These are phyloP conservation scores for Stipa capillata DNA, from an alignment of 176 grass and related monocot species.

Conservation along the genomic window DNA sequence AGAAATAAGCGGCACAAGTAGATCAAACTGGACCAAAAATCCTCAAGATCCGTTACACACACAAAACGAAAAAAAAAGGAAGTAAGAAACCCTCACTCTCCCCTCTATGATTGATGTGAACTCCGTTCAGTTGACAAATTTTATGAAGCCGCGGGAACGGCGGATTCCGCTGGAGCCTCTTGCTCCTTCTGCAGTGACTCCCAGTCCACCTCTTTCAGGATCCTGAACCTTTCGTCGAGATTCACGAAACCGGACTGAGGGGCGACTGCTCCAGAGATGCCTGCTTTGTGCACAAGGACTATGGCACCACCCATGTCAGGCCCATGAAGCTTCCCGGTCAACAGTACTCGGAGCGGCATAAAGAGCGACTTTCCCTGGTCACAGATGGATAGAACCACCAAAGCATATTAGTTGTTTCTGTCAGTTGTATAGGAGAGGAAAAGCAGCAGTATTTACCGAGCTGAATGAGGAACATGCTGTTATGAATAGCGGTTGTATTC, in stretches of 20 bases:
- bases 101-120: not conserved
- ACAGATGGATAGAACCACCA: not conserved
- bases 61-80: not conserved
- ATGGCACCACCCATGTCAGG: conserved; percentile 74
- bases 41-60: not conserved
- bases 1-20: not conserved
- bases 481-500: no score
- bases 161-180: conserved; percentile 35
- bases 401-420: not conserved
- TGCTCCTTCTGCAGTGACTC: conserved; percentile 42
- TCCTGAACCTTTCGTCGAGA: conserved; percentile 71
- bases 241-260: conserved; percentile 48
- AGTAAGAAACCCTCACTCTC: not conserved
- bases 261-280: conserved; percentile 42
- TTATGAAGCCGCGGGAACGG: conserved; percentile 27
- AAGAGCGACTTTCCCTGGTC: conserved; percentile 73
- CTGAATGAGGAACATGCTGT: not conserved
- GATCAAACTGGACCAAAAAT: not conserved
- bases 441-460: not conserved
- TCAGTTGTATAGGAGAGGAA: not conserved
- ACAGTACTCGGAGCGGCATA: conserved; percentile 76
- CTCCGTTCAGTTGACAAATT: not conserved
- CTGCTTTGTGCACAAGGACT: conserved; percentile 68
- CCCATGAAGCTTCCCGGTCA: conserved; percentile 88
- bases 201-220: conserved; percentile 73